Evolutionary conservation across 129 eudicot species (phyloP).

Genomic region (Pulicaria dysenterica): DNA sequence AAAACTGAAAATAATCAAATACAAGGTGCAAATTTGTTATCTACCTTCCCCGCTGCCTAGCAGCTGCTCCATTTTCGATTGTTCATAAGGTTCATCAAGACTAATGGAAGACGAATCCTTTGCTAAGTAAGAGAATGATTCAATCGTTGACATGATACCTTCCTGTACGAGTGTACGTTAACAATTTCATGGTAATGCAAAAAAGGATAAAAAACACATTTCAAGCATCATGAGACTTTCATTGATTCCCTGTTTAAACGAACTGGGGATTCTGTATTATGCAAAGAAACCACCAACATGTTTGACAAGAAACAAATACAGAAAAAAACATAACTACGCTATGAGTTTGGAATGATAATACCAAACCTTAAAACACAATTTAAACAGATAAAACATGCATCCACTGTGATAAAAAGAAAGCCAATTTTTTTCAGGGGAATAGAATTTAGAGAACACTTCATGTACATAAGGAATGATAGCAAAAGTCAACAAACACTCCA

Average conservation of each 20-base stretch:
- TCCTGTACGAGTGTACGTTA: constrained; percentile 62
- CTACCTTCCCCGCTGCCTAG: constrained; percentile 82
- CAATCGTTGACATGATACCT: constrained; percentile 56
- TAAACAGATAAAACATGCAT: constrained; percentile 1
- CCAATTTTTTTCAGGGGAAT: not conserved
- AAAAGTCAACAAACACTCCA: constrained; percentile 20
- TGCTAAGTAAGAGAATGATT: constrained; percentile 64
- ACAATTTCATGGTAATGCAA: constrained; percentile 21
- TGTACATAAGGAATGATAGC: not conserved
- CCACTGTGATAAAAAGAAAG: not conserved
- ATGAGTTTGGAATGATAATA: not conserved
- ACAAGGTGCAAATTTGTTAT: constrained; percentile 10
- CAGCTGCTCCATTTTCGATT: constrained; percentile 64
- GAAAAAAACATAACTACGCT: not conserved
- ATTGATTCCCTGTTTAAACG: not conserved
- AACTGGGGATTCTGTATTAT: constrained; percentile 11
- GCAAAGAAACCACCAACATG: not conserved
- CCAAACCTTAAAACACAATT: constrained; percentile 1
- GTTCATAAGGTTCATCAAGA: constrained; percentile 36
- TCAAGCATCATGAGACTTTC: not conserved
- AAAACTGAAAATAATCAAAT: constrained; percentile 8
- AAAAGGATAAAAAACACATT: not conserved
- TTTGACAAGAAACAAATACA: not conserved
- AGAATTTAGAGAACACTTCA: constrained; percentile 4
- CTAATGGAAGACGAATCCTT: constrained; percentile 38